Conservation (phyloP, 2,329 filamentous ascomycete genomes). For the Tolypocladium inflatum region DNA sequence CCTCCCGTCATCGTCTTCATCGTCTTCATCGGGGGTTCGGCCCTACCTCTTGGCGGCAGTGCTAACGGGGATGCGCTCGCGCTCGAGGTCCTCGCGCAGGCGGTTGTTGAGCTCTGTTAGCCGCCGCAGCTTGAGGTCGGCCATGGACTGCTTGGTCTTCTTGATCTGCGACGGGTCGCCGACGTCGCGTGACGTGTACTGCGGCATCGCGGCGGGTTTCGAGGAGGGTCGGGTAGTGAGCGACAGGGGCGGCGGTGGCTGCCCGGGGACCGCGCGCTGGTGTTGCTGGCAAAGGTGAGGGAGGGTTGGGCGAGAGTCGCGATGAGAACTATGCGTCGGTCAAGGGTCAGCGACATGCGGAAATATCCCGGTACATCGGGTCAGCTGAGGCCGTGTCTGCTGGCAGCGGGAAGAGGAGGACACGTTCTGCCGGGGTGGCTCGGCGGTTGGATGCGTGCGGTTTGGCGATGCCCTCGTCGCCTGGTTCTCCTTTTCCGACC, state of each 20-base stretch:
- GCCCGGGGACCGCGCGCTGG: background rate
- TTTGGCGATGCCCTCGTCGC: conserved; percentile 1
- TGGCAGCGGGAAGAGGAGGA: background rate
- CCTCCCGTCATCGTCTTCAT: background rate
- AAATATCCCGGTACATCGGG: background rate
- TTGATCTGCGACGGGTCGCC: conserved; percentile 60
- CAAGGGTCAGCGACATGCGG: background rate
- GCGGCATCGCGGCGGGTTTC: conserved; percentile 41
- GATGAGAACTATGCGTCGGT: background rate
- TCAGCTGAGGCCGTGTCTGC: background rate
- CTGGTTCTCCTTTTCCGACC: background rate
- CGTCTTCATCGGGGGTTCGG: background rate
- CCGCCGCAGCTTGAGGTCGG: conserved; percentile 91
- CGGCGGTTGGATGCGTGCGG: background rate
- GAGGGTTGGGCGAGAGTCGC: background rate
- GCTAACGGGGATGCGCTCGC: conserved; percentile 90
- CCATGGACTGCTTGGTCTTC: conserved; percentile 99
- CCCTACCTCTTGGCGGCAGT: conserved; percentile 79
- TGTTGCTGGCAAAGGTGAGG: background rate
- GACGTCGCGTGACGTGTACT: conserved; percentile 58
- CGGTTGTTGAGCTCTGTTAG: conserved; percentile 96
- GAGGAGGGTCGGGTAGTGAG: background rate
- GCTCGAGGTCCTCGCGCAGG: conserved; percentile 88
- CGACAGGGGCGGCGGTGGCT: conserved; percentile 8
- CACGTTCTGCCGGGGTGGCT: background rate